phyloP scores from a whole-genome alignment of 2,329 filamentous ascomycete genomes.

The Fusarium phyllophilum region DNA sequence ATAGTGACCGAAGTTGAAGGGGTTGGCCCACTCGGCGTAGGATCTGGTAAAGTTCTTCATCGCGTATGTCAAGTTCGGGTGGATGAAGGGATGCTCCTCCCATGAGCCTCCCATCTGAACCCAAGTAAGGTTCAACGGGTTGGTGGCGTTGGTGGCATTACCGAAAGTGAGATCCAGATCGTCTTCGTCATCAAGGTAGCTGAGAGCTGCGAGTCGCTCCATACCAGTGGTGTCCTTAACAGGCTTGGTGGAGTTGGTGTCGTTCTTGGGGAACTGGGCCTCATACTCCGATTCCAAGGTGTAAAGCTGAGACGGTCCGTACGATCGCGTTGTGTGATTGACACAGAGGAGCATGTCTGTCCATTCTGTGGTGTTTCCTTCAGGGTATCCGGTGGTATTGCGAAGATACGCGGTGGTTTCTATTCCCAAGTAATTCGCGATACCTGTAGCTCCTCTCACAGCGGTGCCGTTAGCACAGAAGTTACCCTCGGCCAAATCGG shows the following conservation, averaged over 20 bases:
- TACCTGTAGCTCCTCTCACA: conserved; percentile 41
- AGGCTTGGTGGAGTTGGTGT: conserved; percentile 18
- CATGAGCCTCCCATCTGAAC: conserved; percentile 54
- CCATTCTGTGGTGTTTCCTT: conserved; percentile 41
- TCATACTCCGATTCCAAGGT: conserved; percentile 32
- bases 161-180: conserved; percentile 1
- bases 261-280: conserved; percentile 25
- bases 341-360: conserved; percentile 48
- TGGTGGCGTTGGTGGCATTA: conserved; percentile 44
- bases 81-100: conserved; percentile 55
- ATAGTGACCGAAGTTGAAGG: conserved; percentile 53
- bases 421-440: conserved; percentile 46
- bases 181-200: conserved; percentile 3
- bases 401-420: conserved; percentile 44
- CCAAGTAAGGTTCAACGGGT: conserved; percentile 47
- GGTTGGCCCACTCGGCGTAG: conserved; percentile 54
- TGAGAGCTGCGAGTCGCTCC: conserved; percentile 4
- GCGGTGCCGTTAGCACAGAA: conserved; percentile 46
- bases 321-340: conserved; percentile 44
- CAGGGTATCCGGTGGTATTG: conserved; percentile 37
- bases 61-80: conserved; percentile 52
- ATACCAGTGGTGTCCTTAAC: neutral
- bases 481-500: conserved; percentile 22
- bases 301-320: conserved; percentile 47
- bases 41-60: conserved; percentile 51